Conservation (phyloP, 2,329 filamentous ascomycete genomes). For the Arachnomyces sp. region DNA sequence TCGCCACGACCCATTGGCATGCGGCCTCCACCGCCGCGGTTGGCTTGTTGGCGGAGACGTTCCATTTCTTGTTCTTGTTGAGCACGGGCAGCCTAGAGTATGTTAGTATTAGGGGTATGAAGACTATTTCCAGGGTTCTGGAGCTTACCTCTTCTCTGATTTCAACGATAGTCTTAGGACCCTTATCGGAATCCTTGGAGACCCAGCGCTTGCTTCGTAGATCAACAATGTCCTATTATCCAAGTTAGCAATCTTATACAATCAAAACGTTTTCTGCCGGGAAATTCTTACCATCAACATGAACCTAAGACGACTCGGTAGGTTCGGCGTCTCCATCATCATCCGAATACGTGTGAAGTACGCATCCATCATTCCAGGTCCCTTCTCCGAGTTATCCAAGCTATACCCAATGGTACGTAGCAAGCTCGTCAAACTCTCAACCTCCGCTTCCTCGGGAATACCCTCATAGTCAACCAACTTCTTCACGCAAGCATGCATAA, state of each 20-base stretch:
- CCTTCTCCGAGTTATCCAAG: conserved; percentile 75
- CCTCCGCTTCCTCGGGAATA: conserved; percentile 86
- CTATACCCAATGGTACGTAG: conserved; percentile 84
- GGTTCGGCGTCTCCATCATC: conserved; percentile 69
- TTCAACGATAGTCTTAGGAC: conserved; percentile 91
- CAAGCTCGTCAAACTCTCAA: conserved; percentile 90
- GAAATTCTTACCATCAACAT: conserved; percentile 69
- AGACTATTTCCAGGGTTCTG: conserved; percentile 12
- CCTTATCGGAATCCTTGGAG: conserved; percentile 85
- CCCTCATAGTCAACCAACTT: conserved; percentile 94
- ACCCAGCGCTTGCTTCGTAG: conserved; percentile 69
- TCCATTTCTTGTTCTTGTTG: conserved; percentile 71
- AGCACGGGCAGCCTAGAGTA: conserved; percentile 54
- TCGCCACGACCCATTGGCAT: conserved; percentile 74
- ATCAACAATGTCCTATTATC: conserved; percentile 64
- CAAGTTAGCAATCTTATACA: conserved; percentile 6
- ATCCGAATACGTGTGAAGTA: conserved; percentile 85
- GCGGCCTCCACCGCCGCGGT: conserved; percentile 60
- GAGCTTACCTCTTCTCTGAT: conserved; percentile 66
- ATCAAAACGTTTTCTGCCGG: too few relatives aligned
- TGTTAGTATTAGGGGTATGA: conserved; percentile 5
- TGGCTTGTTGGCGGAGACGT: conserved; percentile 42
- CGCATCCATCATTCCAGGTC: conserved; percentile 75
- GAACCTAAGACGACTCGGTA: conserved; percentile 83
- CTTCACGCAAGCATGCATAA: conserved; percentile 99